Conservation (phyloP, 2,329 filamentous ascomycete species). For the Mollisiaceae sp. region DNA sequence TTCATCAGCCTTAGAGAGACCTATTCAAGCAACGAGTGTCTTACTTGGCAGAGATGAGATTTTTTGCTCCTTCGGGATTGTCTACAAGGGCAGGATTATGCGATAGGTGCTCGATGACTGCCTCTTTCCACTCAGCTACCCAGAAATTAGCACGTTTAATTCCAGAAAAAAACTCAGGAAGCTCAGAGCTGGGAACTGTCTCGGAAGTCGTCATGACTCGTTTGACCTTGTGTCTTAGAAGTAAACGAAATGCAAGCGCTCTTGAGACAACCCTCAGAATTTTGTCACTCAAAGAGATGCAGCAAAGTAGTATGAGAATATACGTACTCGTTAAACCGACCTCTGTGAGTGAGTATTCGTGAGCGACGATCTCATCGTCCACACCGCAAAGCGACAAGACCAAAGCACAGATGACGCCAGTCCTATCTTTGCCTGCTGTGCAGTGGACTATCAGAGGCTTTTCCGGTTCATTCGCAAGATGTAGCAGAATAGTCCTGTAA, state of each 20-base stretch:
- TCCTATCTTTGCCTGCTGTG: constrained; percentile 79
- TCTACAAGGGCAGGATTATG: constrained; percentile 53
- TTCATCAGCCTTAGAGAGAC: neutral
- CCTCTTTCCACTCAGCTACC: constrained; percentile 50
- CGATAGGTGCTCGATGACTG: constrained; percentile 56
- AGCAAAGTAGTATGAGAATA: no score
- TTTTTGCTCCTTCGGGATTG: constrained; percentile 46
- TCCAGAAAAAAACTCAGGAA: no score
- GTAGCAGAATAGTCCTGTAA: constrained; percentile 57
- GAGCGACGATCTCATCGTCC: constrained; percentile 60
- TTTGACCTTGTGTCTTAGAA: no score
- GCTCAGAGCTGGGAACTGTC: no score
- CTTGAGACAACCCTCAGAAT: no score
- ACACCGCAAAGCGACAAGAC: constrained; percentile 69
- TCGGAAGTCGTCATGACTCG: no score
- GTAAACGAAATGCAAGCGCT: no score
- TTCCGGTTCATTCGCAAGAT: constrained; percentile 44
- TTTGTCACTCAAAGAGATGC: no score
- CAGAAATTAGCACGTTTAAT: no score
- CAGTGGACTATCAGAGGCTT: constrained; percentile 71
- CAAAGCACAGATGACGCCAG: constrained; percentile 71
- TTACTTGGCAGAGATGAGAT: constrained; percentile 49
- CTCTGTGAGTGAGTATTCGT: constrained; percentile 73
- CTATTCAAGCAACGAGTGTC: constrained; percentile 11
- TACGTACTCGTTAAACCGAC: constrained; percentile 53